Conservation (phyloP, 805 yeast genomes). For the Danielia oregonensis region DNA sequence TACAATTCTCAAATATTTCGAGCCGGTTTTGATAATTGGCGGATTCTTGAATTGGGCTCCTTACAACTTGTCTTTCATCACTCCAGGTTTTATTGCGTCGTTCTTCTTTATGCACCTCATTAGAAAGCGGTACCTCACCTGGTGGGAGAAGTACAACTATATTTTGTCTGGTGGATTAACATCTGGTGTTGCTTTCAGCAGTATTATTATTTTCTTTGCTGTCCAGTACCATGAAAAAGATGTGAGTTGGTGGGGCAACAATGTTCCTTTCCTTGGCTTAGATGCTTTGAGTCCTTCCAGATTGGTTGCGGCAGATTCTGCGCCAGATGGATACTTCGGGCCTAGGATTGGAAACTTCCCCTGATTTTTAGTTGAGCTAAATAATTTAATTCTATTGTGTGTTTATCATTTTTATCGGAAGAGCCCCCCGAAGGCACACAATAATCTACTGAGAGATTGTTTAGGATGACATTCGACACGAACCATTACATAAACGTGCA, state of each 20-base stretch:
- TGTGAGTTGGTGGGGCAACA: conserved; percentile 24
- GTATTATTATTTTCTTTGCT: conserved; percentile 35
- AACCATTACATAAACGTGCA: too few relatives aligned
- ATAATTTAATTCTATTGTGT: not conserved
- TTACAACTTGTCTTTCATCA: conserved; percentile 28
- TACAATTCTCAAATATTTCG: conserved; percentile 24
- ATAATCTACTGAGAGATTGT: too few relatives aligned
- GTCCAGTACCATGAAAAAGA: conserved; percentile 30
- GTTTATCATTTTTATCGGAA: too few relatives aligned
- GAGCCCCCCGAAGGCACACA: too few relatives aligned
- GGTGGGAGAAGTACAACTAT: conserved; percentile 38
- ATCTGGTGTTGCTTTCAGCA: conserved; percentile 34
- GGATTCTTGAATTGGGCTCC: conserved; percentile 31
- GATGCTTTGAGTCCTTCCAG: conserved; percentile 22
- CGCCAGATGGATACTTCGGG: conserved; percentile 22
- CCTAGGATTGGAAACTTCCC: conserved; percentile 18
- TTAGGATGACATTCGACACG: too few relatives aligned
- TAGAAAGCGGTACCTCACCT: conserved; percentile 23
- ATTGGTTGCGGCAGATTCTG: conserved; percentile 4
- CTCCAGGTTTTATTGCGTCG: conserved; percentile 26
- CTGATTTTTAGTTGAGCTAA: conserved; percentile 10
- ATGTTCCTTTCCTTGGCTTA: conserved; percentile 28
- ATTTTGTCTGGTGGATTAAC: conserved; percentile 27
- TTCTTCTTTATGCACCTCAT: conserved; percentile 26
- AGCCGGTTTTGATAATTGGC: conserved; percentile 32